These are phyloP conservation scores for Eimeria praecox DNA, from an alignment of 169 alveolate genomes.

Conservation along the genomic window DNA sequence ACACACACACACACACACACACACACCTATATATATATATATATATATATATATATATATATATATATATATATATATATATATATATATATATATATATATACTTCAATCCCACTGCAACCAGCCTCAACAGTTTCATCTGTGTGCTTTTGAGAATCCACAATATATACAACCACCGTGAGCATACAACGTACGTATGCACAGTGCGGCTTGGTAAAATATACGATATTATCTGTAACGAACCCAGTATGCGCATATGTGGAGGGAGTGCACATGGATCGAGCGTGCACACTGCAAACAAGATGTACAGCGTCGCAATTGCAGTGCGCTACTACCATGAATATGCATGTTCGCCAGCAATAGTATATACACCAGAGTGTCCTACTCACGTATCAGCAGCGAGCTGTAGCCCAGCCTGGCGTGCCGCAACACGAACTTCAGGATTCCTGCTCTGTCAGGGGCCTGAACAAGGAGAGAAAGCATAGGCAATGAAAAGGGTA, in stretches of 20 bases:
- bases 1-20: no score
- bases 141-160: not conserved
- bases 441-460: constrained; percentile 76
- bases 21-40: no score
- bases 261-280: not conserved
- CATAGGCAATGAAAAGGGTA: not conserved
- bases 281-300: not conserved
- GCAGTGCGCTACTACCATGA: not conserved
- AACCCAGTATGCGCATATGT: not conserved
- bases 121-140: not conserved
- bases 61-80: no score
- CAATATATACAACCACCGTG: not conserved
- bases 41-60: no score
- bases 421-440: constrained; percentile 74
- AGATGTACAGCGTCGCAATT: not conserved
- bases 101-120: no score
- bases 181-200: not conserved
- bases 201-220: not conserved
- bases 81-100: no score
- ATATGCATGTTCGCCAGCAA: not conserved
- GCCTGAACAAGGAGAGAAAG: constrained; percentile 35
- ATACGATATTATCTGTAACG: not conserved
- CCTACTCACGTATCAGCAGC: constrained; percentile 61
- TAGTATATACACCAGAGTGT: not conserved
- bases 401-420: constrained; percentile 68